Percentiles rank a stretch among this genome's conserved stretches.
phyloP scores from a whole-genome alignment of 768 basidiomycete genomes.

The Lactarius sanguifluus region DNA sequence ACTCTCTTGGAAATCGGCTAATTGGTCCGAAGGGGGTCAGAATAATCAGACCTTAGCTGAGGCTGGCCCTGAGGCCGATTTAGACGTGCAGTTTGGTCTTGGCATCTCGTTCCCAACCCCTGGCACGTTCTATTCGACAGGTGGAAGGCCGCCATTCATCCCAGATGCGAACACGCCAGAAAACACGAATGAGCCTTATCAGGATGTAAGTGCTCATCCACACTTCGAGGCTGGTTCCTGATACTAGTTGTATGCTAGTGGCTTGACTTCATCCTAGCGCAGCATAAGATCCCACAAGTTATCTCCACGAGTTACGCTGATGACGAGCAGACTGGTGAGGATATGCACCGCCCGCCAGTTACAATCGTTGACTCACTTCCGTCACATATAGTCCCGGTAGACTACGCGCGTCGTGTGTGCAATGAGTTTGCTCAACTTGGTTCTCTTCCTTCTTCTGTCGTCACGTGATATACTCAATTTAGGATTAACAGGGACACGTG shows the following conservation, averaged over 20 bases:
- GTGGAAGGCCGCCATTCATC: constrained; percentile 58
- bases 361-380: constrained; percentile 36
- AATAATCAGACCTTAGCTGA: constrained; percentile 55
- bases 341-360: constrained; percentile 31
- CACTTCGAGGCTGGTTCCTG: not conserved
- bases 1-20: not conserved
- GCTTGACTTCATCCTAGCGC: constrained; percentile 57
- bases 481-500: constrained; percentile 51
- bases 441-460: constrained; percentile 30
- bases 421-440: constrained; percentile 61
- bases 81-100: constrained; percentile 67
- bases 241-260: constrained; percentile 41
- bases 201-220: constrained; percentile 36
- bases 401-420: constrained; percentile 60
- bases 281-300: constrained; percentile 49
- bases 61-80: constrained; percentile 63
- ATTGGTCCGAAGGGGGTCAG: constrained; percentile 42
- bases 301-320: constrained; percentile 77
- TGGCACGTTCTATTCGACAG: constrained; percentile 60
- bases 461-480: not conserved
- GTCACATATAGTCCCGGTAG: constrained; percentile 48
- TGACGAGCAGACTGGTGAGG: constrained; percentile 62
- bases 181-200: constrained; percentile 52
- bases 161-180: constrained; percentile 44
- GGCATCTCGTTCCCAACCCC: constrained; percentile 64